These are phyloP conservation scores for Leishmania mexicana DNA, from an alignment of 208 protist genomes.

Conservation along the genomic window DNA sequence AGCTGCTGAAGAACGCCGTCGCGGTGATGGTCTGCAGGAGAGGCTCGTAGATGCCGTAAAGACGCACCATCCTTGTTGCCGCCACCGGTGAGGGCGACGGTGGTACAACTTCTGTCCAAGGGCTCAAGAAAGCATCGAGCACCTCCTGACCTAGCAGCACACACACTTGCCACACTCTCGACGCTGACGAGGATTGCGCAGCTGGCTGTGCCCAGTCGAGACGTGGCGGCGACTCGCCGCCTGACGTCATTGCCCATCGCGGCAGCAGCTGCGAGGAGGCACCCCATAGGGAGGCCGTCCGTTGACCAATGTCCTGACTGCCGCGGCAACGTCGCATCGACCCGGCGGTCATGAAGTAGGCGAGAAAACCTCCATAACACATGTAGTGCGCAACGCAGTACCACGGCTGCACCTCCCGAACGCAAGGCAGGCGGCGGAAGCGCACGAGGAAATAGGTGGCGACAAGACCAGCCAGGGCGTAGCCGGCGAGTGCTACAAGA, in stretches of 20 bases:
- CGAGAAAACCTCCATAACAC: slow-evolving; percentile 23
- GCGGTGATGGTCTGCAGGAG: slow-evolving; percentile 17
- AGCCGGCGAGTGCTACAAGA: slow-evolving; percentile 6
- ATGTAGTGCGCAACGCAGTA: slow-evolving; percentile 16
- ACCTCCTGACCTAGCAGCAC: background rate
- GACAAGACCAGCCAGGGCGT: slow-evolving; percentile 2
- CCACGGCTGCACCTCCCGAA: slow-evolving; percentile 29
- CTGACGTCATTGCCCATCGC: background rate
- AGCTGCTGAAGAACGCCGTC: slow-evolving; percentile 31
- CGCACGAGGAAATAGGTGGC: slow-evolving; percentile 17
- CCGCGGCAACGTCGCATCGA: background rate
- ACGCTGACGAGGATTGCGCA: background rate
- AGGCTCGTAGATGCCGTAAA: background rate
- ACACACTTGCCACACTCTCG: background rate
- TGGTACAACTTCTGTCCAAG: slow-evolving; percentile 1
- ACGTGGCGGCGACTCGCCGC: background rate
- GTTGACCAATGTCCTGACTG: background rate
- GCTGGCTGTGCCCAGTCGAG: background rate
- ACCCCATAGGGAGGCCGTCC: background rate
- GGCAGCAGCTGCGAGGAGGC: background rate
- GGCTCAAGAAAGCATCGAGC: slow-evolving; percentile 9
- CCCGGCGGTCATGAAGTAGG: slow-evolving; percentile 13
- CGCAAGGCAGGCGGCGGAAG: slow-evolving; percentile 20
- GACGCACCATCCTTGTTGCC: background rate
- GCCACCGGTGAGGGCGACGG: background rate